Base-by-base conservation (phyloP, 2,329 filamentous ascomycete species). In the Colletotrichum cordylinicola region DNA sequence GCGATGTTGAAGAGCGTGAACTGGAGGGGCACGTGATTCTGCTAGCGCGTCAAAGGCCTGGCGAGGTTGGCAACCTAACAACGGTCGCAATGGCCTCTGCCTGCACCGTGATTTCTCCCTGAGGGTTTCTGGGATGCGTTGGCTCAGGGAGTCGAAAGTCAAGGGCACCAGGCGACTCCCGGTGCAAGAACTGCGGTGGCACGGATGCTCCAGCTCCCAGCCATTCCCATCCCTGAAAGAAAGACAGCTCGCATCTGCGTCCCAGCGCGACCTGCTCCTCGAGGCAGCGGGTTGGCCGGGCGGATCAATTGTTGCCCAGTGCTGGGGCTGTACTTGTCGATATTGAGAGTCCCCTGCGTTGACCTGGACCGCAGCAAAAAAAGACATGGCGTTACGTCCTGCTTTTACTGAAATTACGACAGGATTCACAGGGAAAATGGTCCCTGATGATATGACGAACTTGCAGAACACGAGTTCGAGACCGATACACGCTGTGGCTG, bases 181-280 rank as follows among this genome's bases (percentile, higher is more conserved):
- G 60, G 72, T 55, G 35, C 65, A n/a, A 58, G 67, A 67, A 52
- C 72, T 61, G 29, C 60, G 60, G 33, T 71, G 70, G 72, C 72
- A 75, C 72, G 72, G 72, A 70, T 74, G 60, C 18, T 52, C 65
- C 43, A 67, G 65, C 33, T 39, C 24, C 27, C 58, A 73, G 71
- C 67, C 61, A 62, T 62, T 43, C 31, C 21, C 31, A 67, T 65
- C 72, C 55, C 62, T 72, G 72, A 37, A 70, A 27, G 31, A 64
- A 52, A 31, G 35, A 56, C 39, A 35, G 56, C 67, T 70, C 67
- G 35, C 33, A 60, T 43, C 39, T 31, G 33, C 16, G 31, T 15
- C 35, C 39, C 27, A 56, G 52, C 33, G 52, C 67, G 43, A n/a
- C 33, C 18, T 31, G 27, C 39, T 66, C 29, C 62, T 66, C n/a